Evolutionary conservation across 192 early-diverging fungal genomes (phyloP).

Genomic region (Obelidium mucronatum): DNA sequence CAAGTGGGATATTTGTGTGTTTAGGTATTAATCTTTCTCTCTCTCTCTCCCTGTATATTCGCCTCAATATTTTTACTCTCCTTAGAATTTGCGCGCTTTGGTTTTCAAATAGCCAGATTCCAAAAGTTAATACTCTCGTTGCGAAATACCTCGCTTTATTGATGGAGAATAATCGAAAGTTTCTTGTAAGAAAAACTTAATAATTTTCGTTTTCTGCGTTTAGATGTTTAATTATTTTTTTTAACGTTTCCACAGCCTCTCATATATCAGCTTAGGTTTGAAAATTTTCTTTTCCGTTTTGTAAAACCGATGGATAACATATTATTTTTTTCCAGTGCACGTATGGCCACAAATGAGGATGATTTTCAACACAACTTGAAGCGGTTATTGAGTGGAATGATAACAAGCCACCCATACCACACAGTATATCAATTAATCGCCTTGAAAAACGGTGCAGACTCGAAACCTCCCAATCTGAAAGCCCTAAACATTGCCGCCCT

Average conservation of each 20-base stretch:
- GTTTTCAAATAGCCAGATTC: slow-evolving; percentile 49
- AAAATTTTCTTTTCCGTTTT: slow-evolving; percentile 48
- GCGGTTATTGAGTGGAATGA: slow-evolving; percentile 35
- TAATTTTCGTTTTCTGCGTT: no score
- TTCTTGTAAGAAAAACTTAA: no score
- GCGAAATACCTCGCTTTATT: slow-evolving; percentile 29
- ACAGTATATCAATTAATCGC: slow-evolving; percentile 56
- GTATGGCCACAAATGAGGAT: slow-evolving; percentile 41
- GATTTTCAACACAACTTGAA: slow-evolving; percentile 46
- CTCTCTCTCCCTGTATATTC: background rate
- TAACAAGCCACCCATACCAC: slow-evolving; percentile 54
- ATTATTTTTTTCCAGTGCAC: slow-evolving; percentile 34
- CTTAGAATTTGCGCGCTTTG: slow-evolving; percentile 50
- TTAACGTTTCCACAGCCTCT: no score
- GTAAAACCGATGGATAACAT: background rate
- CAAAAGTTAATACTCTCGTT: slow-evolving; percentile 38
- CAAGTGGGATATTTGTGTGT: slow-evolving; percentile 52
- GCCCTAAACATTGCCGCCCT: slow-evolving; percentile 32
- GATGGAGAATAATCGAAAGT: slow-evolving; percentile 20
- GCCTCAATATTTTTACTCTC: no score
- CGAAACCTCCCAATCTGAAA: slow-evolving; percentile 18
- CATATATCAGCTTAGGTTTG: slow-evolving; percentile 36
- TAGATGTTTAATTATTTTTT: no score
- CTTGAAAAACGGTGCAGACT: slow-evolving; percentile 50
- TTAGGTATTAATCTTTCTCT: slow-evolving; percentile 26